A percentile compares a stretch with the other conserved stretches of the same genome.
phyloP scores from a whole-genome alignment of 2,329 filamentous ascomycete species.

The Onygenales sp. region DNA sequence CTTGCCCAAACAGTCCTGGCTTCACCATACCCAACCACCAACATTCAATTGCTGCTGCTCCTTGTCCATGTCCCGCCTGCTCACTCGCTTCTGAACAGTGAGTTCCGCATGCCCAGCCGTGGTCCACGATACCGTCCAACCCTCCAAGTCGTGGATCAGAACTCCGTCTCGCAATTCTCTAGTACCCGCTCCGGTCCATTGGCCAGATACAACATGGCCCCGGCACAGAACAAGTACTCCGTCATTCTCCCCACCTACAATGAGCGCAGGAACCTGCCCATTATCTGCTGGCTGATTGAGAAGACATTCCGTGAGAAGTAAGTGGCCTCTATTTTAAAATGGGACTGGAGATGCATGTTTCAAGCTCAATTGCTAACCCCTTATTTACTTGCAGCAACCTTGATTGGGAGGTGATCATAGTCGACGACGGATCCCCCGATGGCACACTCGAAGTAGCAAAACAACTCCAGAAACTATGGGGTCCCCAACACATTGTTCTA shows the following conservation, averaged over 20 bases:
- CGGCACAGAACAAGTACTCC: constrained; percentile 69
- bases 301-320: constrained; percentile 85
- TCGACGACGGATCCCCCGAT: constrained; percentile 96
- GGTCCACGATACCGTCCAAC: constrained; percentile 14
- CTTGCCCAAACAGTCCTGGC: background rate
- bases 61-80: background rate
- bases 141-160: constrained; percentile 12
- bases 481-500: constrained; percentile 64
- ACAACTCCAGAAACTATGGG: constrained; percentile 82
- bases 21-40: background rate
- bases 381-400: constrained; percentile 55
- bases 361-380: background rate
- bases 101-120: constrained; percentile 15
- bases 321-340: constrained; percentile 17
- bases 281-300: constrained; percentile 89
- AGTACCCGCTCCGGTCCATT: constrained; percentile 1
- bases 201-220: constrained; percentile 7
- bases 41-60: background rate
- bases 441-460: constrained; percentile 84
- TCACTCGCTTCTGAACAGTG: constrained; percentile 6
- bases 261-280: constrained; percentile 92
- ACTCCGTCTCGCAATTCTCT: constrained; percentile 10
- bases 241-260: constrained; percentile 98
- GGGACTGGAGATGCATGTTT: background rate
- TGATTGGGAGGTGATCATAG: constrained; percentile 94